Percentiles rank a stretch among this genome's conserved stretches.
Conservation (phyloP, 306 rosid genomes). For the Coriaria nepalensis region DNA sequence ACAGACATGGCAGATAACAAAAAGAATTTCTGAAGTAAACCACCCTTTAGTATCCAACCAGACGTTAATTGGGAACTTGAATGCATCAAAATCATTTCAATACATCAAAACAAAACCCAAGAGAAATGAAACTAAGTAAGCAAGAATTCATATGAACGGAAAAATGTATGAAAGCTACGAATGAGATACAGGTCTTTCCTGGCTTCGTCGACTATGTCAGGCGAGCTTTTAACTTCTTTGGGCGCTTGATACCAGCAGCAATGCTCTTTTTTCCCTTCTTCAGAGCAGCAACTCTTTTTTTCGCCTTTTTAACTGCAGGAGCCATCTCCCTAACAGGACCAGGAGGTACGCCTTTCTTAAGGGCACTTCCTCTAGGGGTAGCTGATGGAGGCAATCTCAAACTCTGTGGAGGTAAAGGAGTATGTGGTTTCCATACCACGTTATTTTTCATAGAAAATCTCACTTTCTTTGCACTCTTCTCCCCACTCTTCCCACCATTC, state of each 20-base stretch:
- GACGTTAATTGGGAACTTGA: no score
- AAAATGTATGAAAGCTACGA: no score
- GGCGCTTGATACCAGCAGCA: constrained; percentile 43
- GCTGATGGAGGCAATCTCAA: constrained; percentile 87
- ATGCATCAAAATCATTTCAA: no score
- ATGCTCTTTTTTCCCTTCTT: constrained; percentile 49
- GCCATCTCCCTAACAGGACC: constrained; percentile 84
- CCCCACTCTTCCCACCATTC: constrained; percentile 42
- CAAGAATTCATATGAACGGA: no score
- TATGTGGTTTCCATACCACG: constrained; percentile 91
- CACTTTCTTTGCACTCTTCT: constrained; percentile 69
- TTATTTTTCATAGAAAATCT: constrained; percentile 84
- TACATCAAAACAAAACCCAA: no score
- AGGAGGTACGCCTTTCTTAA: constrained; percentile 88
- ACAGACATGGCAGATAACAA: no score
- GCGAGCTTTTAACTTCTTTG: constrained; percentile 52
- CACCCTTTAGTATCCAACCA: no score
- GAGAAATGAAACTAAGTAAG: no score
- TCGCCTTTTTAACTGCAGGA: constrained; percentile 36
- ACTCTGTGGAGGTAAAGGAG: constrained; percentile 82
- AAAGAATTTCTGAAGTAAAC: no score
- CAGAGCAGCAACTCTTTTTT: constrained; percentile 25
- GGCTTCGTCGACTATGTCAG: no score
- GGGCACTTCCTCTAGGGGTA: constrained; percentile 98
- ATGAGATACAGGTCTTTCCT: no score